Evolutionary conservation across 1,139 yeast genomes (phyloP).

Genomic region (Ashbya aceris): DNA sequence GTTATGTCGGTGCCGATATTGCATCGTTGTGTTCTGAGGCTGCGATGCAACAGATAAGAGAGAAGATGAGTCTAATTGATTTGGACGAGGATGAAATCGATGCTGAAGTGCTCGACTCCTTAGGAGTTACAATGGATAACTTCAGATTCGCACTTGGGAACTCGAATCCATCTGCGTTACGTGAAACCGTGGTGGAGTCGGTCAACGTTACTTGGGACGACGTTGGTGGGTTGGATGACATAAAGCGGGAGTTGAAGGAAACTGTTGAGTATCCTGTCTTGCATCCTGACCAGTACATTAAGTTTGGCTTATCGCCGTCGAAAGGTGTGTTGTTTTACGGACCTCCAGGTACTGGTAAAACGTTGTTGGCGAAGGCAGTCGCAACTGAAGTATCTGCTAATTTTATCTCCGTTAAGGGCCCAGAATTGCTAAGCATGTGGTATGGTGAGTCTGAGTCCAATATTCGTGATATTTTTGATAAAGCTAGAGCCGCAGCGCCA

Average conservation of each 20-base stretch:
- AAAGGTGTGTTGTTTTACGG: slow-evolving; percentile 98
- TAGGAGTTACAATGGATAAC: slow-evolving; percentile 98
- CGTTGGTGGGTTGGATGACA: slow-evolving; percentile 88
- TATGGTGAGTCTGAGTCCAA: slow-evolving; percentile 97
- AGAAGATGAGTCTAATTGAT: slow-evolving; percentile 97
- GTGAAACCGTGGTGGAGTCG: slow-evolving; percentile 98
- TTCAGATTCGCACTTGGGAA: slow-evolving; percentile 96
- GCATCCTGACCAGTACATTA: slow-evolving; percentile 97
- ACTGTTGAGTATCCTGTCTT: slow-evolving; percentile 97
- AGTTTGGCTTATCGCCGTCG: slow-evolving; percentile 94
- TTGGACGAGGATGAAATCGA: slow-evolving; percentile 94
- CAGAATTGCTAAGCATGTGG: slow-evolving; percentile 97
- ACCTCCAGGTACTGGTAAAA: slow-evolving; percentile 99
- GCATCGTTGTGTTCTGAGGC: slow-evolving; percentile 97
- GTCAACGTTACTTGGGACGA: slow-evolving; percentile 90
- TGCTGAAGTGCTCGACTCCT: slow-evolving; percentile 90
- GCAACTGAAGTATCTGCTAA: slow-evolving; percentile 97
- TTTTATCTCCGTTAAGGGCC: slow-evolving; percentile 94
- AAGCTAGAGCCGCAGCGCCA: slow-evolving; percentile 98
- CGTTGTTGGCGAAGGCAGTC: slow-evolving; percentile 93
- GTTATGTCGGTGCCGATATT: slow-evolving; percentile 95
- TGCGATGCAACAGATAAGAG: slow-evolving; percentile 97
- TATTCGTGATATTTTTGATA: slow-evolving; percentile 93
- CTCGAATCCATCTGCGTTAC: slow-evolving; percentile 96
- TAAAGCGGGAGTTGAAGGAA: slow-evolving; percentile 94